Conservation (phyloP, 139 green algal genomes). For the Yamagishiella unicocca region DNA sequence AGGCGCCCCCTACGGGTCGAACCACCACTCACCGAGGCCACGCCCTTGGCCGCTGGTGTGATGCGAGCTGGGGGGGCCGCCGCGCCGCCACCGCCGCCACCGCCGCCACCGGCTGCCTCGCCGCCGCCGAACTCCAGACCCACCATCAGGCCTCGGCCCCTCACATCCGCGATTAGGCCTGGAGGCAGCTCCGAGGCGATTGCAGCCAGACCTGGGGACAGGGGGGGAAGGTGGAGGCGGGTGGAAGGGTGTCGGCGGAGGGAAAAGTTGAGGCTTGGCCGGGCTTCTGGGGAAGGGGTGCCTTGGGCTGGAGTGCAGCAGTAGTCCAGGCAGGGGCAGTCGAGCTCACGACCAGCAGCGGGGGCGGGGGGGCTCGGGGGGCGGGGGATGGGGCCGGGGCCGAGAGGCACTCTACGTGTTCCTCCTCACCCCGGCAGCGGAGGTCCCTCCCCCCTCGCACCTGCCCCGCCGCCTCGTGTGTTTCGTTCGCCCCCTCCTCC, state of each 20-base stretch:
- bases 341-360: too few relatives aligned
- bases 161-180: slow-evolving; percentile 78
- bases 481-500: too few relatives aligned
- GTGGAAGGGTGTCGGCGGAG: neutral
- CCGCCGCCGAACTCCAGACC: slow-evolving; percentile 80
- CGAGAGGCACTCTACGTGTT: too few relatives aligned
- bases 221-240: neutral
- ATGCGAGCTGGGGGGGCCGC: neutral
- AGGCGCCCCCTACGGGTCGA: too few relatives aligned
- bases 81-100: slow-evolving; percentile 28
- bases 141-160: slow-evolving; percentile 87
- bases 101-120: slow-evolving; percentile 48
- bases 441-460: too few relatives aligned
- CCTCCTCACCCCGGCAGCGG: too few relatives aligned
- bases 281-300: too few relatives aligned
- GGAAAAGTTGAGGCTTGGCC: neutral
- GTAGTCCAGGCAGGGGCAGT: too few relatives aligned
- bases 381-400: too few relatives aligned
- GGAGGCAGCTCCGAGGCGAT: slow-evolving; percentile 55
- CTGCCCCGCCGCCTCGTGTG: too few relatives aligned
- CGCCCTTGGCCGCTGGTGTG: slow-evolving; percentile 50
- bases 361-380: too few relatives aligned
- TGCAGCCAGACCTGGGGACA: slow-evolving; percentile 54
- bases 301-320: too few relatives aligned
- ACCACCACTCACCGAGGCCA: slow-evolving; percentile 58